Conservation (phyloP, 148 eudicot species). For the Rhododendron mucronatum region DNA sequence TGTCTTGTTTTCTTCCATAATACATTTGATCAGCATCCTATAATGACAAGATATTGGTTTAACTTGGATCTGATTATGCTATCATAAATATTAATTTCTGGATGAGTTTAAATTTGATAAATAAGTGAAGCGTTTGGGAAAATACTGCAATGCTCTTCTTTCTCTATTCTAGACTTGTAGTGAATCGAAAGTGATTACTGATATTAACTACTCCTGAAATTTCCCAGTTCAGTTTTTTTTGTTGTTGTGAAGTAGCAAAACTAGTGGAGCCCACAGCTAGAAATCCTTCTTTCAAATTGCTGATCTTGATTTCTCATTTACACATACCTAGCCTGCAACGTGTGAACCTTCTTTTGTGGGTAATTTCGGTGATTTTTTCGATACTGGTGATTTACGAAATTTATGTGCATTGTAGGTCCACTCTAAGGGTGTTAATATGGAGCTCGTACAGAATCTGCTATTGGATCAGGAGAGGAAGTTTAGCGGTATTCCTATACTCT, state of each 20-base stretch:
- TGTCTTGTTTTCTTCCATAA: not conserved
- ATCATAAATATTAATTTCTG: not conserved
- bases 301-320: not conserved
- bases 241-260: not conserved
- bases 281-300: not conserved
- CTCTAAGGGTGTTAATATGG: slow-evolving; percentile 70
- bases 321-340: not conserved
- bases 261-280: not conserved
- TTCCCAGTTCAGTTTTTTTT: not conserved
- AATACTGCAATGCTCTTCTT: not conserved
- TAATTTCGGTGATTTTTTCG: not conserved
- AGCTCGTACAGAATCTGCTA: slow-evolving; percentile 51
- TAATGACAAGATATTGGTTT: not conserved
- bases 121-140: not conserved
- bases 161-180: not conserved
- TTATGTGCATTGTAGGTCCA: slow-evolving; percentile 60
- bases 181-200: not conserved
- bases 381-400: not conserved
- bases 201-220: not conserved
- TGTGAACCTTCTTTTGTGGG: not conserved
- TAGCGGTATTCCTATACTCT: slow-evolving; percentile 37
- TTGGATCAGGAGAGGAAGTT: slow-evolving; percentile 61
- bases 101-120: not conserved
- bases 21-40: not conserved
- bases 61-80: slow-evolving; percentile 1